Conservation (phyloP, 2,329 filamentous ascomycete species). For the Thelonectria rubi region DNA sequence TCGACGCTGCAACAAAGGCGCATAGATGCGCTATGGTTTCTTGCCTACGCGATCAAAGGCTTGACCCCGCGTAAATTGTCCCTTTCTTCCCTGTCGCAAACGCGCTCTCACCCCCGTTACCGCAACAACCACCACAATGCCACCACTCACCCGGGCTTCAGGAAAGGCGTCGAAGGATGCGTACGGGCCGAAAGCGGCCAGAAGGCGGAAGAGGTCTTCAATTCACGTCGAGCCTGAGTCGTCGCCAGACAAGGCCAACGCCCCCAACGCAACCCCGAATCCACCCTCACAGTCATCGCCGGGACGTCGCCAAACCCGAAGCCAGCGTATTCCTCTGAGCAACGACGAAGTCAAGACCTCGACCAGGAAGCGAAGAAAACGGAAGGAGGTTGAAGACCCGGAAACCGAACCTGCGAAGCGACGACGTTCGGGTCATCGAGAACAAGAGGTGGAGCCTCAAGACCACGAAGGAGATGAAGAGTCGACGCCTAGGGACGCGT, state of each 20-base stretch:
- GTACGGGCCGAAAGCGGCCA: slow-evolving; percentile 13
- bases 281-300: background rate
- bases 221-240: slow-evolving; percentile 6
- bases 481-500: slow-evolving; percentile 4
- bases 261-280: slow-evolving; percentile 2
- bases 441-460: background rate
- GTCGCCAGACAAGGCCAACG: slow-evolving; percentile 18
- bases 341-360: slow-evolving; percentile 1
- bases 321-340: slow-evolving; percentile 1
- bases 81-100: background rate
- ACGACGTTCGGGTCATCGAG: background rate
- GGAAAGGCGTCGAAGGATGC: background rate
- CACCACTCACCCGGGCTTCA: slow-evolving; percentile 2
- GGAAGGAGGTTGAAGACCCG: background rate
- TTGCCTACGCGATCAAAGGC: background rate
- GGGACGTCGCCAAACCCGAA: slow-evolving; percentile 25
- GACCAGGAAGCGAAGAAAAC: slow-evolving; percentile 26
- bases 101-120: background rate
- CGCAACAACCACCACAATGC: slow-evolving; percentile 8
- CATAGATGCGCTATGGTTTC: background rate
- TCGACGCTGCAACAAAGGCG: background rate
- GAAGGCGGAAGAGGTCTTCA: slow-evolving; percentile 10
- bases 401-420: background rate
- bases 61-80: background rate
- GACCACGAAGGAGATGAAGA: slow-evolving; percentile 11